Conservation (phyloP, 1,284 basidiomycete species). For the Tilletia indica region DNA sequence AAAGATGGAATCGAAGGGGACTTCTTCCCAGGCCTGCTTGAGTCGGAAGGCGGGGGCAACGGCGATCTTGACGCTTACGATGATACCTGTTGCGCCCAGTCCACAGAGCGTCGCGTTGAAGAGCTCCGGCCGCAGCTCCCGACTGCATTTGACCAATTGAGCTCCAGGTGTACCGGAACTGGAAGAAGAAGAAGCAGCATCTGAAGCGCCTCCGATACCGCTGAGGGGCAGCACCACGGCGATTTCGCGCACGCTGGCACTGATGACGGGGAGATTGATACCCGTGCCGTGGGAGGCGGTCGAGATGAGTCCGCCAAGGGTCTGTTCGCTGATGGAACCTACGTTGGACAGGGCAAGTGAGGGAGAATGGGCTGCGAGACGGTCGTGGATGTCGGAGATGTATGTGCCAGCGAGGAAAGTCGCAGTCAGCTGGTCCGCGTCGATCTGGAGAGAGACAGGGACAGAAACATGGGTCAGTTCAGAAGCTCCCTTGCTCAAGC, state of each 20-base stretch:
- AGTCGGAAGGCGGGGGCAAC: conserved; percentile 82
- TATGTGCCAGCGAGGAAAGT: conserved; percentile 53
- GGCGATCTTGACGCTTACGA: conserved; percentile 73
- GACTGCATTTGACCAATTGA: conserved; percentile 68
- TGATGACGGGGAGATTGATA: conserved; percentile 75
- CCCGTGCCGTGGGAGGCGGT: conserved; percentile 95
- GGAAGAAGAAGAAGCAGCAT: neutral
- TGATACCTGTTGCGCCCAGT: conserved; percentile 86
- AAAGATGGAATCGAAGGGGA: conserved; percentile 64
- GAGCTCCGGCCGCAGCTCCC: conserved; percentile 68
- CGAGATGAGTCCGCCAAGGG: conserved; percentile 86
- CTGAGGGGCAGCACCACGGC: conserved; percentile 62
- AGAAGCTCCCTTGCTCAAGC: conserved; percentile 16
- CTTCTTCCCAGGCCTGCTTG: conserved; percentile 71
- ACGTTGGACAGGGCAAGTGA: conserved; percentile 82
- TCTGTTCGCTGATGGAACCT: conserved; percentile 95
- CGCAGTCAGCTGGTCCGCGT: conserved; percentile 57
- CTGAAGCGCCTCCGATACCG: neutral
- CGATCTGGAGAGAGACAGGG: conserved; percentile 20
- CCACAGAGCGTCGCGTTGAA: conserved; percentile 92
- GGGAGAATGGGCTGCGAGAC: conserved; percentile 65
- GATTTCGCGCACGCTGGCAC: conserved; percentile 74
- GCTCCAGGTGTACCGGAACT: conserved; percentile 66
- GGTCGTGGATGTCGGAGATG: conserved; percentile 52
- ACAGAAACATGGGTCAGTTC: conserved; percentile 8